Base-by-base conservation (phyloP, 257 asterid species). In the Linaria vulgaris region DNA sequence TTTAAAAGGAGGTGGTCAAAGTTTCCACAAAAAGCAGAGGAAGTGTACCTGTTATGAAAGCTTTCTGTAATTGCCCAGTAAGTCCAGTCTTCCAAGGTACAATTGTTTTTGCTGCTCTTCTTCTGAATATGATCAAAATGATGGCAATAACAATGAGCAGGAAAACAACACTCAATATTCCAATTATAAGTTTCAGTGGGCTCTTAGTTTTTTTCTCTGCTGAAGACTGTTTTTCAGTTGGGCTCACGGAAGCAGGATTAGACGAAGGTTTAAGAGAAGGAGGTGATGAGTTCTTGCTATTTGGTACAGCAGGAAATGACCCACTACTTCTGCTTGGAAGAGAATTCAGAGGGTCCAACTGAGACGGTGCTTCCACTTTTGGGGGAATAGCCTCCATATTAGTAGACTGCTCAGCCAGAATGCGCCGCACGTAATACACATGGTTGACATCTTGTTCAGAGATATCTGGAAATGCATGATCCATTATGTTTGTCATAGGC, bases 31-130 rank as follows among this genome's bases (percentile, higher is more conserved):
- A 41, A 25, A 41, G 63, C 59, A 20, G 12, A 31, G 44, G 54
- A 70, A 23, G 50, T 46, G 69, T 76, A 94, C 99, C 99, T 67
- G 87, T 90, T 53, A 90, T 80, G 71, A 94, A 84, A 25, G 99
- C 97, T 71, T 86, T 94, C 70, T 84, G 96, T 82, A 90, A 75
- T 79, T 94, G 97, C 44, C 95, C 96, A 66, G 95, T 94, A 78
- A 94, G 69, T 66, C 96, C 97, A 61, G 83, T 78, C 78, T 79
- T 94, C 99, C 97, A 90, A 69, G 99, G 95, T 50, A 83, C 75
- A 10, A 94, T 86, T 7, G 81, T 72, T 65, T 56, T 77, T 24
- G 83, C 95, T 49, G 91, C 88, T 77, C 74, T 76, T 73, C 90
- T 80, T 82, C 81, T 83, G 69, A 72, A 79, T 45, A 73, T 53